Percentiles rank a stretch among this genome's conserved stretches.
phyloP scores from a whole-genome alignment of 495 filamentous ascomycete genomes.

The Penicillium dipodomyicola region DNA sequence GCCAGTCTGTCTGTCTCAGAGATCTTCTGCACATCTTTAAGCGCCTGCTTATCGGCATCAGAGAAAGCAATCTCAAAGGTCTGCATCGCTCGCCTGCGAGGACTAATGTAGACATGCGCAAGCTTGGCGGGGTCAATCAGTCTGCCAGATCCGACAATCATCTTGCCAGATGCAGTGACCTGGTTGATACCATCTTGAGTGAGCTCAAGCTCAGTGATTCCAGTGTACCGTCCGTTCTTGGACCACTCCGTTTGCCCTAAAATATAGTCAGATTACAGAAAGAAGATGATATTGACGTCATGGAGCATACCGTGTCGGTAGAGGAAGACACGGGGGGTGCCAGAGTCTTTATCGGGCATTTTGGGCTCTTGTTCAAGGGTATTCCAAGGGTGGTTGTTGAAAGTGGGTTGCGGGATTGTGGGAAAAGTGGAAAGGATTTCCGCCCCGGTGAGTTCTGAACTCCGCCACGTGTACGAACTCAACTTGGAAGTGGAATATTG shows the following conservation, averaged over 20 bases:
- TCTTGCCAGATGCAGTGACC: conserved; percentile 64
- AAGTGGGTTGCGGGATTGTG: conserved; percentile 5
- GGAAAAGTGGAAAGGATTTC: not conserved
- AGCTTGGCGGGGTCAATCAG: conserved; percentile 75
- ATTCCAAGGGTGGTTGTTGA: not conserved
- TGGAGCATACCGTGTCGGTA: conserved; percentile 36
- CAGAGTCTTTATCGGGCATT: conserved; percentile 49
- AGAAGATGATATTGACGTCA: not conserved
- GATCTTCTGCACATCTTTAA: conserved; percentile 39
- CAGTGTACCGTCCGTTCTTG: conserved; percentile 79
- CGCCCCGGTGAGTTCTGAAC: not conserved
- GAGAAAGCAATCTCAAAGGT: conserved; percentile 72
- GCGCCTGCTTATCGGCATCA: conserved; percentile 27
- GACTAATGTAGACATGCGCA: conserved; percentile 76
- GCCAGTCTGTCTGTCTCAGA: conserved; percentile 64
- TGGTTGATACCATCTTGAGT: conserved; percentile 71
- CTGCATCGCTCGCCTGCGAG: conserved; percentile 68
- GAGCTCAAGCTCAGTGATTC: conserved; percentile 75
- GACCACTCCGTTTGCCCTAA: conserved; percentile 84
- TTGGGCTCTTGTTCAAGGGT: not conserved
- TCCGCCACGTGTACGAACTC: conserved; percentile 3
- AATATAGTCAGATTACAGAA: not conserved
- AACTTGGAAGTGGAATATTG: not conserved
- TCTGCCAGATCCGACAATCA: conserved; percentile 70
- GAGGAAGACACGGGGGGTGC: conserved; percentile 41